Conservation (phyloP, 2,329 filamentous ascomycete genomes). For the Pseudocercospora macadamiae region DNA sequence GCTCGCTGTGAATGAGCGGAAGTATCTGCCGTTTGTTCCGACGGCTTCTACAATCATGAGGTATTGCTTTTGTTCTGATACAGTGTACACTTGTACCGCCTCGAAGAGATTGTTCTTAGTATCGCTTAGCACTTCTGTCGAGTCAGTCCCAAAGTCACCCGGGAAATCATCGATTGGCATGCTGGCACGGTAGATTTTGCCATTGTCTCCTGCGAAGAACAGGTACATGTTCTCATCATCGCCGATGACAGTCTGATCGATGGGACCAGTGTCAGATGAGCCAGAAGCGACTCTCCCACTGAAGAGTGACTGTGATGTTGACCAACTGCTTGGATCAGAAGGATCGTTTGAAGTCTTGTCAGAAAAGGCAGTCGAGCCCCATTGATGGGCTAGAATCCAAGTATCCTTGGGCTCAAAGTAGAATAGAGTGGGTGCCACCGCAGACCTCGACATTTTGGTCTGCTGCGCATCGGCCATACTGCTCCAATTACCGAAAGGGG, state of each 20-base stretch:
- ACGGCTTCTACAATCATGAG: conserved; percentile 70
- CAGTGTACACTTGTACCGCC: conserved; percentile 67
- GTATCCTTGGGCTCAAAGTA: conserved; percentile 63
- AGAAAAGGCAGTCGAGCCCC: conserved; percentile 62
- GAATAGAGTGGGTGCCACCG: conserved; percentile 66
- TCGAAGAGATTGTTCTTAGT: conserved; percentile 63
- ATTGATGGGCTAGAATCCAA: conserved; percentile 70
- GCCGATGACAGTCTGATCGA: conserved; percentile 67
- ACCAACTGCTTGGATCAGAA: conserved; percentile 62
- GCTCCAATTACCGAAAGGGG: conserved; percentile 57
- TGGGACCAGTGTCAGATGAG: conserved; percentile 60
- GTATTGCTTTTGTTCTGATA: conserved; percentile 59
- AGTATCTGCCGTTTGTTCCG: conserved; percentile 62
- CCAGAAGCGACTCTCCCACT: conserved; percentile 54
- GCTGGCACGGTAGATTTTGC: conserved; percentile 65
- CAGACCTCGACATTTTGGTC: conserved; percentile 50
- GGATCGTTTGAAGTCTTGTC: conserved; percentile 64
- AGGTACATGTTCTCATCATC: conserved; percentile 66
- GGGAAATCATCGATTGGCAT: conserved; percentile 68
- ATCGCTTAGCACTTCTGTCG: conserved; percentile 57
- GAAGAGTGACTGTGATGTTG: conserved; percentile 58
- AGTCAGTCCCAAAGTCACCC: conserved; percentile 58
- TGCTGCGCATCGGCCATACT: conserved; percentile 57
- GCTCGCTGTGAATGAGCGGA: conserved; percentile 67
- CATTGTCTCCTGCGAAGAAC: conserved; percentile 70